A percentile compares a stretch with the other conserved stretches of the same genome.
Evolutionary conservation across 2,329 filamentous ascomycete genomes (phyloP).

Genomic region (Lachnellula occidentalis): DNA sequence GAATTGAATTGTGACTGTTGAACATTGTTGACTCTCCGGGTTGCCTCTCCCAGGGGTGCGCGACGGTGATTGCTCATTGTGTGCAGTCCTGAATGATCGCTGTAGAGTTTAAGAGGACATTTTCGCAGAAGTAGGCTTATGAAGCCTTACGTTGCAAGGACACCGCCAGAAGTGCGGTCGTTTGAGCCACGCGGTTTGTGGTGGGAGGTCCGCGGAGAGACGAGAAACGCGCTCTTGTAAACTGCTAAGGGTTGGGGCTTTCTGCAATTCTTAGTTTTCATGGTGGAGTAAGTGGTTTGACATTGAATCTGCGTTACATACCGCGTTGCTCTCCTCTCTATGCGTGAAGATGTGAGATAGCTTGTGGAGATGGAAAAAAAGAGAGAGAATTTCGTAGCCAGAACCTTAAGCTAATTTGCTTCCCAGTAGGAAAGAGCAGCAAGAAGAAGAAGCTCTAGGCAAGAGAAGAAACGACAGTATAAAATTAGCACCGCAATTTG

Average conservation of each 20-base stretch:
- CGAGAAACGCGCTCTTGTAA: not conserved
- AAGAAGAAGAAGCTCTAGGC: not conserved
- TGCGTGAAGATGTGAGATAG: not conserved
- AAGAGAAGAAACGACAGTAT: not conserved
- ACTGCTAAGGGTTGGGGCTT: not conserved
- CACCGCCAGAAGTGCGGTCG: not conserved
- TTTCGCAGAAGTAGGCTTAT: not conserved
- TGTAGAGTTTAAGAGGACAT: not conserved
- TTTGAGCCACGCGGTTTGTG: not conserved
- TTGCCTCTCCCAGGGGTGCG: conserved; percentile 30
- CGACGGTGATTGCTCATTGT: conserved; percentile 26
- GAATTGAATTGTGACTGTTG: conserved; percentile 9
- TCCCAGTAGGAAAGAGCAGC: not conserved
- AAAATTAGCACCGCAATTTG: not conserved
- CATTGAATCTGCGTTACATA: not conserved
- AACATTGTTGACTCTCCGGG: conserved; percentile 29
- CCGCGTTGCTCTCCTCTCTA: not conserved
- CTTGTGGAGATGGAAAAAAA: not conserved
- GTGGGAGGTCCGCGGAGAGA: not conserved
- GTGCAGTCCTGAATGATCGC: not conserved
- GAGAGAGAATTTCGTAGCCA: not conserved
- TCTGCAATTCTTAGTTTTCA: not conserved
- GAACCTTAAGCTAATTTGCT: not conserved
- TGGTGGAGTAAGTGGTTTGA: not conserved
- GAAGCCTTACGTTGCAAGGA: not conserved